These are phyloP conservation scores for Amyloporia xantha DNA, from an alignment of 768 basidiomycete species.

Conservation along the genomic window DNA sequence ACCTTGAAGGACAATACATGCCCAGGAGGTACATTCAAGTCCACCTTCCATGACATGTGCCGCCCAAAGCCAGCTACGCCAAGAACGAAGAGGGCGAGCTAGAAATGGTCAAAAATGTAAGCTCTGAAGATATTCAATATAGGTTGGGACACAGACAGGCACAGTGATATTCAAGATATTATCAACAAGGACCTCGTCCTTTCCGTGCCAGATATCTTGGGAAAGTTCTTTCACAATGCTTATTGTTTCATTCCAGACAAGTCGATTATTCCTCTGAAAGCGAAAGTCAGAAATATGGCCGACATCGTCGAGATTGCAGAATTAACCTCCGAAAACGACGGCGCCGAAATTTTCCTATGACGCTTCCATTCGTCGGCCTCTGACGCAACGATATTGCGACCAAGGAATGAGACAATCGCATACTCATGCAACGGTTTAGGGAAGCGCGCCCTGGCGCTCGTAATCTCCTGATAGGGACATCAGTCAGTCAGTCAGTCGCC, in stretches of 20 bases:
- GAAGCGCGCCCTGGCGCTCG: slow-evolving; percentile 42
- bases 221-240: slow-evolving; percentile 26
- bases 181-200: slow-evolving; percentile 33
- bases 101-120: not conserved
- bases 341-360: slow-evolving; percentile 54
- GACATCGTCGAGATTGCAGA: not conserved
- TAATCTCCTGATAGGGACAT: slow-evolving; percentile 38
- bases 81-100: slow-evolving; percentile 54
- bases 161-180: slow-evolving; percentile 48
- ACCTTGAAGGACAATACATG: slow-evolving; percentile 32
- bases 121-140: not conserved
- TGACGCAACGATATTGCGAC: slow-evolving; percentile 56
- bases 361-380: slow-evolving; percentile 64
- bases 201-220: slow-evolving; percentile 40
- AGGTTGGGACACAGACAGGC: slow-evolving; percentile 32
- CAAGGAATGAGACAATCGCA: slow-evolving; percentile 40
- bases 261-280: slow-evolving; percentile 28
- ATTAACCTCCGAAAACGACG: slow-evolving; percentile 57
- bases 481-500: too few relatives aligned
- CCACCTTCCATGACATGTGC: slow-evolving; percentile 42
- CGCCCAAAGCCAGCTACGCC: slow-evolving; percentile 53
- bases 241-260: slow-evolving; percentile 34
- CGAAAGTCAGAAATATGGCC: not conserved
- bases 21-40: slow-evolving; percentile 32
- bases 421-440: slow-evolving; percentile 51